A percentile compares a stretch with the other conserved stretches of the same genome.
These are phyloP conservation scores for Neurospora sp. DNA, from an alignment of 2,329 filamentous ascomycete genomes.

Conservation along the genomic window DNA sequence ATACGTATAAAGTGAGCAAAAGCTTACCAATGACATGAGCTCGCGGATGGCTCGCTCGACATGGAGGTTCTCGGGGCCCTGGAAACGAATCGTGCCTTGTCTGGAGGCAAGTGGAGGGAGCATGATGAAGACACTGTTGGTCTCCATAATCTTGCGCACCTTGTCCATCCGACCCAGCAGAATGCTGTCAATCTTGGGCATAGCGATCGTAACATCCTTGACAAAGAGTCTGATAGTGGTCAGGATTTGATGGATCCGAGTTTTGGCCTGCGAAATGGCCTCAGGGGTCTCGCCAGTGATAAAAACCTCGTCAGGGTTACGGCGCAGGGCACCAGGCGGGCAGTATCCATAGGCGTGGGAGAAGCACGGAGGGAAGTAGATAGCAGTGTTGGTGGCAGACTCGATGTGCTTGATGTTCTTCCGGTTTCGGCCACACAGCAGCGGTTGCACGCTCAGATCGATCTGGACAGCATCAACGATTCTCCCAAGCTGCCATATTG, in stretches of 20 bases:
- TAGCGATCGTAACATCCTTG: conserved; percentile 84
- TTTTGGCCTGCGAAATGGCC: conserved; percentile 79
- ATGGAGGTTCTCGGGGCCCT: conserved; percentile 86
- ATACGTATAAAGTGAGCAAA: neutral
- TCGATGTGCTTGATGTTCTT: conserved; percentile 99
- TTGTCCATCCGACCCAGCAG: conserved; percentile 87
- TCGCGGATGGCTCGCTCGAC: conserved; percentile 92
- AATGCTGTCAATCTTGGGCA: conserved; percentile 91
- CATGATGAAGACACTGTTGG: conserved; percentile 89
- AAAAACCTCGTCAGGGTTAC: conserved; percentile 84
- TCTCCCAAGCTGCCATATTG: conserved; percentile 51
- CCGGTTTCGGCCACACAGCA: conserved; percentile 85
- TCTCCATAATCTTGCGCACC: conserved; percentile 94
- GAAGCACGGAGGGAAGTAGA: conserved; percentile 95
- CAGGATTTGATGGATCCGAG: conserved; percentile 80
- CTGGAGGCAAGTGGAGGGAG: conserved; percentile 83
- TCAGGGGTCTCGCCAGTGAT: conserved; percentile 86
- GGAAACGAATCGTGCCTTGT: conserved; percentile 76
- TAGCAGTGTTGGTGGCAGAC: conserved; percentile 87
- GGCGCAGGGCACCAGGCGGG: conserved; percentile 68
- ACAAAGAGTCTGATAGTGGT: conserved; percentile 72
- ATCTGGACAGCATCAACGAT: conserved; percentile 71
- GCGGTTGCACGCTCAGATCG: conserved; percentile 79
- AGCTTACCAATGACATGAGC: conserved; percentile 80
- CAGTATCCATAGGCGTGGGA: conserved; percentile 86